These are phyloP conservation scores for Tetrahymena thermophila DNA, from an alignment of 73 alveolate genomes.

Conservation along the genomic window DNA sequence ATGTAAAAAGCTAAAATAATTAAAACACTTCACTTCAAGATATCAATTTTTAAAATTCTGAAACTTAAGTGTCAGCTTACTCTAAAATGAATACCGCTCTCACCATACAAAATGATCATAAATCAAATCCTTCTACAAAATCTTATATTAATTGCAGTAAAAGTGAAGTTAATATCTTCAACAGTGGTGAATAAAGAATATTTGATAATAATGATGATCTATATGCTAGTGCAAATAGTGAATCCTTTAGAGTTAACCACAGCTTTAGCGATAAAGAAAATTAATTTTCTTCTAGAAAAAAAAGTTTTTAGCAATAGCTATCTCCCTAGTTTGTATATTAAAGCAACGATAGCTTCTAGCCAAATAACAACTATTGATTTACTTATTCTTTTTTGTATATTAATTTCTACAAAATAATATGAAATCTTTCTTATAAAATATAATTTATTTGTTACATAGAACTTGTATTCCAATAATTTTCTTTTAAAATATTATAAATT, in stretches of 20 bases:
- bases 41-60: background rate
- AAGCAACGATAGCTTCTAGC: background rate
- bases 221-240: background rate
- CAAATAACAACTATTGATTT: background rate
- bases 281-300: background rate
- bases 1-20: background rate
- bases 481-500: too few relatives aligned
- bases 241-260: background rate
- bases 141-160: background rate
- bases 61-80: background rate
- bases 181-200: background rate
- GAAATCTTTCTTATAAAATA: too few relatives aligned
- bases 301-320: background rate
- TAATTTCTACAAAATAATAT: too few relatives aligned
- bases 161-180: background rate
- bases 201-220: background rate
- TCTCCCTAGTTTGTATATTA: background rate
- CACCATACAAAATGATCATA: background rate
- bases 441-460: too few relatives aligned
- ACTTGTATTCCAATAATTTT: too few relatives aligned
- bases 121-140: background rate
- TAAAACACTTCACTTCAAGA: background rate
- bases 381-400: too few relatives aligned
- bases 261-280: background rate
- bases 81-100: background rate